These are phyloP conservation scores for Claviceps quebecensis DNA, from an alignment of 2,329 filamentous ascomycete genomes.

Conservation along the genomic window DNA sequence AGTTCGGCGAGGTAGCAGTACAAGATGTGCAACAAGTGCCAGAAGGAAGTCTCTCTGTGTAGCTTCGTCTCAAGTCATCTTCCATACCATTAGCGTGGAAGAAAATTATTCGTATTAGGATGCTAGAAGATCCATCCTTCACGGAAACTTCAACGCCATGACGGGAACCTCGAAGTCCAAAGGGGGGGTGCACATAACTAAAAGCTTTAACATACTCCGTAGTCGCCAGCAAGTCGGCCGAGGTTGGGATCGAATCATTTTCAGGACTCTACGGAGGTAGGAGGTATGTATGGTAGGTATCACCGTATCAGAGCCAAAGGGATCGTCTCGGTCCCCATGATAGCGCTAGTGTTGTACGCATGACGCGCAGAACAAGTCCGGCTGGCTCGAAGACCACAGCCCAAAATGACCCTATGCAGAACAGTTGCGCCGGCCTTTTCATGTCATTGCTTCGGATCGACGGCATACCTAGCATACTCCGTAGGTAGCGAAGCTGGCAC, in stretches of 20 bases:
- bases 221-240: not conserved
- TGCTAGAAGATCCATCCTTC: not conserved
- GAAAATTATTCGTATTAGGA: not conserved
- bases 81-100: not conserved
- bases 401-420: no score
- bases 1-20: no score
- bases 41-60: no score
- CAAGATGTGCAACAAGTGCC: no score
- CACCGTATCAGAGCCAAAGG: not conserved
- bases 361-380: not conserved
- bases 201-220: no score
- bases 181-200: not conserved
- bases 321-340: not conserved
- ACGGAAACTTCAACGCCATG: not conserved
- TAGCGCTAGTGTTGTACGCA: not conserved
- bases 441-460: not conserved
- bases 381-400: not conserved
- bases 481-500: not conserved
- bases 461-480: not conserved
- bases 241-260: not conserved
- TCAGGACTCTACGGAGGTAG: no score
- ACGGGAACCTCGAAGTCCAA: not conserved
- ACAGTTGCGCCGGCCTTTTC: not conserved
- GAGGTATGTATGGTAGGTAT: no score
- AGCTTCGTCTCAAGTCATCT: not conserved